Conservation (phyloP, 495 filamentous ascomycete species). For the Daldinia loculata region DNA sequence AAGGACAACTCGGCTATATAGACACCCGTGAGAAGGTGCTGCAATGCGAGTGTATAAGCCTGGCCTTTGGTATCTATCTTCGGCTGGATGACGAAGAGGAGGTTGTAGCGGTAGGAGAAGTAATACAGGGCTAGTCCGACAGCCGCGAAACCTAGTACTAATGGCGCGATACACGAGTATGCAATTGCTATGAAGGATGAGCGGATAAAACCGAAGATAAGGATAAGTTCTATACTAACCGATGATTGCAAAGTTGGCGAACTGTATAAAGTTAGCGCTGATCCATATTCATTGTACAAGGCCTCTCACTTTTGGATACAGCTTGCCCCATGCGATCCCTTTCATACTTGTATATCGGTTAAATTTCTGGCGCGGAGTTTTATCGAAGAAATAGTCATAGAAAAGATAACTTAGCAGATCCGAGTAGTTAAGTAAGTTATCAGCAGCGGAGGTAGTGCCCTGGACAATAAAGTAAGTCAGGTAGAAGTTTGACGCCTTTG, state of each 20-base stretch:
- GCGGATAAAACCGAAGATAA: neutral
- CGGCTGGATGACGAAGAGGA: constrained; percentile 82
- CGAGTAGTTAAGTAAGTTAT: constrained; percentile 62
- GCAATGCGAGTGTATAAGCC: constrained; percentile 78
- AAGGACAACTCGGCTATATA: constrained; percentile 82
- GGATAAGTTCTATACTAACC: constrained; percentile 43
- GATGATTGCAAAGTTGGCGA: constrained; percentile 82
- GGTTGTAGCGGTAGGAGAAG: constrained; percentile 84
- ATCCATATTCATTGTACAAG: constrained; percentile 54
- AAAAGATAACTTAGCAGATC: constrained; percentile 65
- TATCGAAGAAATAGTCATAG: constrained; percentile 71
- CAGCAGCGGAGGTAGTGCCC: constrained; percentile 75
- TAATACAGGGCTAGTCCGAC: constrained; percentile 82
- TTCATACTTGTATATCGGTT: constrained; percentile 69
- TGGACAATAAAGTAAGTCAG: constrained; percentile 89
- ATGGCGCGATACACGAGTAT: constrained; percentile 88
- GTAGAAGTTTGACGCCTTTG: constrained; percentile 88
- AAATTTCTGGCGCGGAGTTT: constrained; percentile 74
- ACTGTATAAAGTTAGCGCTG: constrained; percentile 50
- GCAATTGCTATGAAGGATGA: constrained; percentile 64
- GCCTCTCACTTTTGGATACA: constrained; percentile 75
- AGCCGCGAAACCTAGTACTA: constrained; percentile 85
- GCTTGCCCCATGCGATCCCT: constrained; percentile 61
- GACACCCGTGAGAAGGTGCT: constrained; percentile 82
- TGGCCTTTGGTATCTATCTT: constrained; percentile 85